phyloP scores from a whole-genome alignment of 106 monocot species.

The Allium fistulosum region DNA sequence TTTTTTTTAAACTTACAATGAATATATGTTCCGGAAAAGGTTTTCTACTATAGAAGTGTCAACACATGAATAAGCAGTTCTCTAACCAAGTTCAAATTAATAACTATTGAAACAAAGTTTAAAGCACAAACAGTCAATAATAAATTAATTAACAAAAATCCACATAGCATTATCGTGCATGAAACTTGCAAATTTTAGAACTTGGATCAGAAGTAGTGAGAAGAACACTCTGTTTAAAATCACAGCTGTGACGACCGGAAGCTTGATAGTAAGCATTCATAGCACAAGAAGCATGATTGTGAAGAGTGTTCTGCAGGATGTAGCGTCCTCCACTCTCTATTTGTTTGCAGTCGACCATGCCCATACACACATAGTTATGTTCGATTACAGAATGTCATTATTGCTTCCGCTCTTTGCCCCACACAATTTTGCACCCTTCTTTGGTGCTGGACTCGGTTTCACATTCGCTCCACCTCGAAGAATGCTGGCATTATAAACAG shows the following conservation, averaged over 20 bases:
- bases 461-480: slow-evolving; percentile 10
- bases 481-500: slow-evolving; percentile 73
- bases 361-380: slow-evolving; percentile 63
- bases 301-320: slow-evolving; percentile 41
- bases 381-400: slow-evolving; percentile 32
- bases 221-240: slow-evolving; percentile 43
- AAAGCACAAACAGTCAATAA: no score
- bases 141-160: no score
- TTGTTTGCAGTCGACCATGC: slow-evolving; percentile 43
- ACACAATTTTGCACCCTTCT: slow-evolving; percentile 45
- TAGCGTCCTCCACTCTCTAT: slow-evolving; percentile 57
- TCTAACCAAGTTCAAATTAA: no score
- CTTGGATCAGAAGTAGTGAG: slow-evolving; percentile 59
- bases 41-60: no score
- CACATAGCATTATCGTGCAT: neutral
- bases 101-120: no score
- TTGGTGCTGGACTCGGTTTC: slow-evolving; percentile 3
- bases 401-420: slow-evolving; percentile 29
- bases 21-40: no score
- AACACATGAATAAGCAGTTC: no score
- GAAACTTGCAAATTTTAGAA: slow-evolving; percentile 2
- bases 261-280: slow-evolving; percentile 81
- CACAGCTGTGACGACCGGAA: slow-evolving; percentile 49
- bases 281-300: slow-evolving; percentile 55
- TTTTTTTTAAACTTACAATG: no score